Percentiles rank a stretch among this genome's conserved stretches.
These are phyloP conservation scores for Ceratobasidium sp. DNA, from an alignment of 1,284 basidiomycete genomes.

Conservation along the genomic window DNA sequence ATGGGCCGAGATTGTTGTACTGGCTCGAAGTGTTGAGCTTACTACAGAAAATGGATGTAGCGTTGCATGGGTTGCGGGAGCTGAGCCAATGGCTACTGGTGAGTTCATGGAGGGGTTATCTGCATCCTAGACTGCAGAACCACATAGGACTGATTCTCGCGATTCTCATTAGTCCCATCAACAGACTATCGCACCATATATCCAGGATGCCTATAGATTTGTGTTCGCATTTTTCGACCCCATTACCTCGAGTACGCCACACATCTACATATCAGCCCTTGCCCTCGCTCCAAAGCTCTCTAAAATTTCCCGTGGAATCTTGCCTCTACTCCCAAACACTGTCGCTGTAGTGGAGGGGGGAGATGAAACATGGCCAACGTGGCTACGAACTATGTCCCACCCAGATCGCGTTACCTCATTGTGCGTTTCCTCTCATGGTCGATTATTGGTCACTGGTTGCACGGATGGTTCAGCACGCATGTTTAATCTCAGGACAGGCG, in stretches of 20 bases:
- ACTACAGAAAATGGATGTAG: conserved; percentile 2
- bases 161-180: neutral
- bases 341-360: neutral
- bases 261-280: conserved; percentile 21
- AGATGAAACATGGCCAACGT: conserved; percentile 5
- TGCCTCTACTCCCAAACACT: neutral
- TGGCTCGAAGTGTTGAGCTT: conserved; percentile 41
- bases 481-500: neutral
- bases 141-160: neutral
- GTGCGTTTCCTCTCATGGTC: neutral
- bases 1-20: neutral
- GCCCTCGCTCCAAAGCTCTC: conserved; percentile 7
- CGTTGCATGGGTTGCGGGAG: neutral
- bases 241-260: conserved; percentile 4
- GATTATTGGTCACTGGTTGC: neutral
- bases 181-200: neutral
- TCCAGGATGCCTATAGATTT: conserved; percentile 10
- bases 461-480: neutral
- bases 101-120: neutral
- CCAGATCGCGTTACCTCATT: neutral
- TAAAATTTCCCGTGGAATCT: neutral
- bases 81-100: neutral
- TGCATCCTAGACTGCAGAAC: neutral
- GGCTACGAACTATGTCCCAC: neutral
- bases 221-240: conserved; percentile 16